Percentiles rank a stretch among this genome's conserved stretches.
Conservation (phyloP, 257 asterid genomes). For the Solanum rostratum region DNA sequence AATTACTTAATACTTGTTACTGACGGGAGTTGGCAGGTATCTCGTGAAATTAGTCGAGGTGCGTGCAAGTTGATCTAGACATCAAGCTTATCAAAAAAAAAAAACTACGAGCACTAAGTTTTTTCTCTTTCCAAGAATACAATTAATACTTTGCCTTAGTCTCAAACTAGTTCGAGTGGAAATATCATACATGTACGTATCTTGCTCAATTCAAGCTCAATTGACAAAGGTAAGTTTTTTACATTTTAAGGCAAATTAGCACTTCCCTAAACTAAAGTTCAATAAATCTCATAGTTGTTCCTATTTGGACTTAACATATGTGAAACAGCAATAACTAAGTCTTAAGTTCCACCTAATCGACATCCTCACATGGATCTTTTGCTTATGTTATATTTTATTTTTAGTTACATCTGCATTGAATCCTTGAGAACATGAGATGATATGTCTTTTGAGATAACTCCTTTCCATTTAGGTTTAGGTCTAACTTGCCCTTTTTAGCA, state of each 20-base stretch:
- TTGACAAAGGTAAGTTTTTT: neutral
- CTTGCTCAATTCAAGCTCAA: neutral
- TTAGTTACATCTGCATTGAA: neutral
- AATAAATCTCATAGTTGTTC: neutral
- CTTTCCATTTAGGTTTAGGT: neutral
- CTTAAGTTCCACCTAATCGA: neutral
- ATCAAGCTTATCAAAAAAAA: neutral
- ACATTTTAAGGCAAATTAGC: neutral
- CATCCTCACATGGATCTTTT: neutral
- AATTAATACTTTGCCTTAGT: neutral
- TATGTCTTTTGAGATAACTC: neutral
- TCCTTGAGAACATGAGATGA: neutral
- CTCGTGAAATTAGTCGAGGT: neutral
- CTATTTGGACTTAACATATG: neutral
- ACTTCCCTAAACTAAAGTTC: neutral
- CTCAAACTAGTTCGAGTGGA: neutral
- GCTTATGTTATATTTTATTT: neutral
- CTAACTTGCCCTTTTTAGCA: neutral
- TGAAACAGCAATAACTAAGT: neutral
- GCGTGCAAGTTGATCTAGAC: neutral
- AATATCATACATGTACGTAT: neutral
- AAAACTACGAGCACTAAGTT: neutral
- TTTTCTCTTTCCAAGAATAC: neutral
- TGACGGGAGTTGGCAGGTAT: neutral
- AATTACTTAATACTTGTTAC: neutral